Base-by-base conservation (phyloP, 1,139 yeast genomes). In the Yamadazyma taylorii region DNA sequence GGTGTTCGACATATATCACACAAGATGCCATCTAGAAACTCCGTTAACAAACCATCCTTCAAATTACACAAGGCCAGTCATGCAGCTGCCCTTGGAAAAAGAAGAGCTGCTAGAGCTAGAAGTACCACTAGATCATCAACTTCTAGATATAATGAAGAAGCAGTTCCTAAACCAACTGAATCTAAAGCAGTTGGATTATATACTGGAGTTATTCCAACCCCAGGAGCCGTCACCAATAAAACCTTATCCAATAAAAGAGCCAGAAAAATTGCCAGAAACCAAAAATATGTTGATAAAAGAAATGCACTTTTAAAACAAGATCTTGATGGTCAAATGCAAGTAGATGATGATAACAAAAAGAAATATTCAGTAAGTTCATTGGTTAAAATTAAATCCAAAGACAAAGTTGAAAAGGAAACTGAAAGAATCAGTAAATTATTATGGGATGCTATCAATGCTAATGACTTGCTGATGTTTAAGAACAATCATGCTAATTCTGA, bases 181-280 rank as follows among this genome's bases (percentile, higher is more conserved):
- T 78, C 87, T 31, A 75, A 77, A 19, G 76, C 85, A n/a, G 53
- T 81, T 35, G 87, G 85, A n/a, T 60, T 82, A 46, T 80, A 76
- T 62, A 70, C 73, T 39, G 78, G 81, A 12, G 56, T 52, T 23
- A 50, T 60, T 3, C 52, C 65, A 7, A 37, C 47, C 15, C 56
- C 63, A 14, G 51, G 66, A n/a, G 72, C 75, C 14, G 64, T 64
- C 1, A 51, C 81, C 39, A 80, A 82, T 28, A 81, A 78, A 33
- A 76, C 88, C 1, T 67, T 87, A 40, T 83, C 95, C 24, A 86
- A 82, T 52, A 89, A 89, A 66, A 81, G 86, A 63, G 81, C 87
- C 32, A 78, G 82, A 68, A 89, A 89, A 66, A 74, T 86, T 50
- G 87, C 81, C 48, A 80, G 96, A 71, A 86, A 85, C 57, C 72